phyloP scores from a whole-genome alignment of 495 filamentous ascomycete species.

The Durotheca rogersii region DNA sequence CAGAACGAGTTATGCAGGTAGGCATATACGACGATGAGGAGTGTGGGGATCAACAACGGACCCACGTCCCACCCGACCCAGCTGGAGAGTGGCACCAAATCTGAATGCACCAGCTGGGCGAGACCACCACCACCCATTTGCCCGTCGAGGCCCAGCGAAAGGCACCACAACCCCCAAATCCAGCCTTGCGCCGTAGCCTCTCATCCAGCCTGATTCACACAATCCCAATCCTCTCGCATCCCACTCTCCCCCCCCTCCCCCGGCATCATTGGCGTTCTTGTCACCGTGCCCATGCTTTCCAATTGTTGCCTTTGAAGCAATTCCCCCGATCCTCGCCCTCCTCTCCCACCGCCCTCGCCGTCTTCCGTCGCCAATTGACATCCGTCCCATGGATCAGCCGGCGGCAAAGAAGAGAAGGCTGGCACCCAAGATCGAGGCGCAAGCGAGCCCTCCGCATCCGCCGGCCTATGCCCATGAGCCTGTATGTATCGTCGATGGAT shows the following conservation, averaged over 20 bases:
- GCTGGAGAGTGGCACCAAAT: too few relatives aligned
- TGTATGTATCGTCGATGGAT: slow-evolving; percentile 31
- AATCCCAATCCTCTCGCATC: slow-evolving; percentile 28
- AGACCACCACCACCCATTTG: background rate
- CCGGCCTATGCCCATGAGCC: slow-evolving; percentile 32
- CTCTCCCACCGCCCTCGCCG: slow-evolving; percentile 4
- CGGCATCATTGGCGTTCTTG: slow-evolving; percentile 17
- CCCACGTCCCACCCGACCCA: too few relatives aligned
- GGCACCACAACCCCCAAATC: slow-evolving; percentile 25
- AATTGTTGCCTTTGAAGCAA: slow-evolving; percentile 8
- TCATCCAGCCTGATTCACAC: slow-evolving; percentile 36
- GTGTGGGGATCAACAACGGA: too few relatives aligned
- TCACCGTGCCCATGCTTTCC: slow-evolving; percentile 24
- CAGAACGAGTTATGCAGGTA: too few relatives aligned
- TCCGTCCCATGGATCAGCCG: slow-evolving; percentile 35
- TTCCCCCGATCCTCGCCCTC: slow-evolving; percentile 16
- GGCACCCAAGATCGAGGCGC: slow-evolving; percentile 39
- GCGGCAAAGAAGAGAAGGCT: slow-evolving; percentile 41
- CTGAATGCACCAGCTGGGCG: too few relatives aligned
- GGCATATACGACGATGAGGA: too few relatives aligned
- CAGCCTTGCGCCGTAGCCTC: slow-evolving; percentile 34
- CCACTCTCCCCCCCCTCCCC: slow-evolving; percentile 10
- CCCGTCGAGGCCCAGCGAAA: slow-evolving; percentile 9
- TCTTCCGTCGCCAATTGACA: slow-evolving; percentile 24
- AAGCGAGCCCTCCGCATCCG: slow-evolving; percentile 33